Conservation (phyloP, 2,329 filamentous ascomycete species). For the Malbranchea cinnamomea region DNA sequence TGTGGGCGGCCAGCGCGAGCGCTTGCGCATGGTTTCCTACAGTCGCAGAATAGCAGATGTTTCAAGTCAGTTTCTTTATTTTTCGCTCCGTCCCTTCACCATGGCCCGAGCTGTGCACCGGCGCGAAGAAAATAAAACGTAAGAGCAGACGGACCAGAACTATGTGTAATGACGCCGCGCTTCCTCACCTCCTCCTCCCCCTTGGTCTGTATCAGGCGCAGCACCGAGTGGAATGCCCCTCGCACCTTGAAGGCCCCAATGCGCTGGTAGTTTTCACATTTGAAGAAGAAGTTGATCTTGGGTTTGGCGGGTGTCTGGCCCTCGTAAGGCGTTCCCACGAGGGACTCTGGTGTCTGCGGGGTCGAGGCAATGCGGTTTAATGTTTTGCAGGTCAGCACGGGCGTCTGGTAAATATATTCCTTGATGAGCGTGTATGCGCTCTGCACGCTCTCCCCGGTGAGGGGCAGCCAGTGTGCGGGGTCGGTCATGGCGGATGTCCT, state of each 20-base stretch:
- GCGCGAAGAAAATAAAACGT: no score
- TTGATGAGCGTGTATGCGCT: conserved; percentile 59
- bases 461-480: conserved; percentile 37
- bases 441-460: conserved; percentile 58
- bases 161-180: conserved; percentile 77
- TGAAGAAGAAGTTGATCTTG: conserved; percentile 68
- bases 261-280: conserved; percentile 85
- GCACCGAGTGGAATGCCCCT: conserved; percentile 77
- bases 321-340: conserved; percentile 43
- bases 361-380: conserved; percentile 61
- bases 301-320: conserved; percentile 46
- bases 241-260: conserved; percentile 87
- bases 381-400: conserved; percentile 64
- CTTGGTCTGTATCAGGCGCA: conserved; percentile 47
- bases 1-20: conserved; percentile 66
- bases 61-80: conserved; percentile 10
- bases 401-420: conserved; percentile 66
- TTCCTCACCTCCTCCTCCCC: conserved; percentile 46
- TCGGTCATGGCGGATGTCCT: no score
- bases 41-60: conserved; percentile 4
- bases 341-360: conserved; percentile 40
- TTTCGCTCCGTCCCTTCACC: no score
- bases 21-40: conserved; percentile 90
- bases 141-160: conserved; percentile 47
- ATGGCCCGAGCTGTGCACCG: no score